Evolutionary conservation across 805 yeast genomes (phyloP), one percentile per base, ranked within the genome.

Genomic region (Lipomyces yamanashiensis): DNA sequence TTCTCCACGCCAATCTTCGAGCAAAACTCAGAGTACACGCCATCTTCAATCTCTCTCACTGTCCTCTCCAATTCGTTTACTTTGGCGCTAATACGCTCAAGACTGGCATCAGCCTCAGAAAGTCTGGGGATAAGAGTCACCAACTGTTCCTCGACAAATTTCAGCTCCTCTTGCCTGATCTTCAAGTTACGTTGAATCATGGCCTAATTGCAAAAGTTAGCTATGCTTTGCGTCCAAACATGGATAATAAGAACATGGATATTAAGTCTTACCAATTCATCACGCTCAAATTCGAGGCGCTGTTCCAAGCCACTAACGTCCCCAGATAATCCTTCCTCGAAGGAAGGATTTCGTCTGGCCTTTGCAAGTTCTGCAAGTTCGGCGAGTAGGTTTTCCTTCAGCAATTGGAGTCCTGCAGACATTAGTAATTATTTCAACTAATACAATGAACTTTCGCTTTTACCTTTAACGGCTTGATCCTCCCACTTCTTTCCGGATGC

Each of bases 401-500:
- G 71, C 33, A 76, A 79, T 61, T 77, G 81, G 67, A 92, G 78
- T 23, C 80, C 77, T 57, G 81, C 82, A 68, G 82, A 21, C 61
- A 62, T 37, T 57, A 43, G 55, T 9, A 34, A 41, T 6, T 8
- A 6, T 10, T 15, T 12, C 33, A 13, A 17, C n/a, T 7, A 8
- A n/a, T 33, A 5, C 19, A 33, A 34, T 23, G 7, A 36, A 13
- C 3, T 1, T 10, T 37, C 8, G 7, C n/a, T 21, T 44, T 36
- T 36, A 54, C 66, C 67, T 44, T 68, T 64, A 21, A 64, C 66
- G 5, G 62, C 62, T 40, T 61, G 66, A 71, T 88, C 90, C 73
- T 87, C 91, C 96, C 96, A 90, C 67, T 84, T 81, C 61, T 77
- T 67, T 12, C 81, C 79, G n/a, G 80, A 75, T 36, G 74, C 72